Base-by-base conservation (phyloP, 1,284 basidiomycete species). In the Rhodotorula sp. region DNA sequence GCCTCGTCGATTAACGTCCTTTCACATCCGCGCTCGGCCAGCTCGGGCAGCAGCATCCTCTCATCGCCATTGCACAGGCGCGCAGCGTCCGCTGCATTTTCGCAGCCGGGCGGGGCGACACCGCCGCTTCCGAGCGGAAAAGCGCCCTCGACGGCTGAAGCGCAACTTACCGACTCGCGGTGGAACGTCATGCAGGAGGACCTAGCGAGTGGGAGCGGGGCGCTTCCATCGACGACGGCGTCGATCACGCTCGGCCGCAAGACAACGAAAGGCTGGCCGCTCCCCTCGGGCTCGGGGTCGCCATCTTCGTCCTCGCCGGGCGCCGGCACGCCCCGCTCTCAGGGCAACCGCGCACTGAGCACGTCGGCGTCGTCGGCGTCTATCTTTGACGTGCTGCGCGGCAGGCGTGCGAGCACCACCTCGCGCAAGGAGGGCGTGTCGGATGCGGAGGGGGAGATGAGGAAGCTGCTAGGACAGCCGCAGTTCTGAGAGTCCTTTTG, bases 1-100 rank as follows among this genome's bases (percentile, higher is more conserved):
- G 69, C 66, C 9, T 66, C 61, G 6, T 69, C 51, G n/a, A 27
- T 69, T 34, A 36, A 61, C 36, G 67, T 51, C 36, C 19, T 59
- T 32, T 64, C 66, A 41, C 70, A 68, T 6, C 65, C 72, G 3
- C 66, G 72, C 5, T 71, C 69, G 9, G 69, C 51, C 27, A 67
- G 67, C 44, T 73, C 71, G 9, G 72, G 64, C 1, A 71, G 69
- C 53, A 61, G 63, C 17, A 73, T 76, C 41, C 72, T 76, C 34
- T 72, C 72, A 22, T 50, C 72, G 0, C 69, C 70, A 37, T 51
- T 72, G 15, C 67, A 71, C 19, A 69, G 72, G 13, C 61, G 67
- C 5, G 53, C 56, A 15, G 55, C 56, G 15, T 50, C 56, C 3
- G 29, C 54, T 3, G 22, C 55, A 2, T 32, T 27, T 27, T 9